Percentiles rank a stretch among this genome's conserved stretches.
phyloP scores from a whole-genome alignment of 2,329 filamentous ascomycete species.

The Exserohilum turcica region DNA sequence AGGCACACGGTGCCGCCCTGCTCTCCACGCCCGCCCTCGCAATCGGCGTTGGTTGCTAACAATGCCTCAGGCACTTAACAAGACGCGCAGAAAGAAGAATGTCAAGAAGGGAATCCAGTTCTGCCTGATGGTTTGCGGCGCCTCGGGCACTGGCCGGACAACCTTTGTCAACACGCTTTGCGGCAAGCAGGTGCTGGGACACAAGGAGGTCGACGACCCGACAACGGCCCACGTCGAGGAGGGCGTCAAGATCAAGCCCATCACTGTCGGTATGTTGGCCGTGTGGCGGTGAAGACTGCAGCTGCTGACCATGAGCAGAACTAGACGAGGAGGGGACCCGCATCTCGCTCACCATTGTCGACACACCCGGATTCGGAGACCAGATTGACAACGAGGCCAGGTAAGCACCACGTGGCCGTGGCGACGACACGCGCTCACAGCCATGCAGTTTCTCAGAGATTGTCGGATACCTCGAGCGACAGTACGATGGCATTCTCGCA shows the following conservation, averaged over 20 bases:
- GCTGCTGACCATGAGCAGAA: slow-evolving; percentile 55
- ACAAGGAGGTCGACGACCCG: slow-evolving; percentile 93
- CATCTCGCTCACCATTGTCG: slow-evolving; percentile 97
- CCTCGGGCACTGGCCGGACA: slow-evolving; percentile 96
- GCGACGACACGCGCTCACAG: slow-evolving; percentile 20
- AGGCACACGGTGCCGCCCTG: slow-evolving; percentile 26
- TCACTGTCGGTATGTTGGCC: slow-evolving; percentile 81
- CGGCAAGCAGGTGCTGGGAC: slow-evolving; percentile 85
- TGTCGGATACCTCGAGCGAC: slow-evolving; percentile 95
- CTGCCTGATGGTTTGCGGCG: slow-evolving; percentile 99
- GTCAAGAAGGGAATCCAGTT: slow-evolving; percentile 99
- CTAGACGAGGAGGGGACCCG: slow-evolving; percentile 98
- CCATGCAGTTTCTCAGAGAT: slow-evolving; percentile 88
- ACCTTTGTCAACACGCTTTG: slow-evolving; percentile 99
- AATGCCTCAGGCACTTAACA: slow-evolving; percentile 58
- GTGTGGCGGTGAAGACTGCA: not conserved
- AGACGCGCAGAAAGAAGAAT: slow-evolving; percentile 99
- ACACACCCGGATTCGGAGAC: slow-evolving; percentile 97
- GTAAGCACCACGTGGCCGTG: slow-evolving; percentile 55
- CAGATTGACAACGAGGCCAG: slow-evolving; percentile 99
- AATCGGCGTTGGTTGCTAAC: slow-evolving; percentile 36
- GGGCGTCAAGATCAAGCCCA: slow-evolving; percentile 96
- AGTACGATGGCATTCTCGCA: slow-evolving; percentile 99
- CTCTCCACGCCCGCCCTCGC: slow-evolving; percentile 19
- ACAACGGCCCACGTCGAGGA: slow-evolving; percentile 89